Conservation (phyloP, 768 basidiomycete species). For the Leccinellum albellum region DNA sequence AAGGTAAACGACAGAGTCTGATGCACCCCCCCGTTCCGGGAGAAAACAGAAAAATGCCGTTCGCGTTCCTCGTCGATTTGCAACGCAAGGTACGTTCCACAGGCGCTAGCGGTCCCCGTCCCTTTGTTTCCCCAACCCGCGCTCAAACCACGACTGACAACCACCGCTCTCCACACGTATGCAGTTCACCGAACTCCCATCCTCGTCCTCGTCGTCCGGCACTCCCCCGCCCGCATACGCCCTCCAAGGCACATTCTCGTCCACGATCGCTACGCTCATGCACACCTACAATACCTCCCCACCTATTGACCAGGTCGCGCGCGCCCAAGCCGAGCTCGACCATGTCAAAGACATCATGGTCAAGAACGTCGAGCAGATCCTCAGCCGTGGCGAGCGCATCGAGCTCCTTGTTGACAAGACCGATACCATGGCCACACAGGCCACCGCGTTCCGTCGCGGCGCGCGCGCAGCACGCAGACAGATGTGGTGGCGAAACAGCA, state of each 20-base stretch:
- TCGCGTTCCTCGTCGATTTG: conserved; percentile 85
- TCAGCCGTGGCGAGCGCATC: conserved; percentile 90
- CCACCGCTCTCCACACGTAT: neutral
- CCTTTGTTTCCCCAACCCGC: neutral
- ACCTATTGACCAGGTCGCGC: conserved; percentile 81
- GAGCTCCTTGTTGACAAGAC: conserved; percentile 97
- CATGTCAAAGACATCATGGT: conserved; percentile 98
- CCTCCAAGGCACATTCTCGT: conserved; percentile 69
- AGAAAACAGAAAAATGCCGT: conserved; percentile 74
- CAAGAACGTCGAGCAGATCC: conserved; percentile 95
- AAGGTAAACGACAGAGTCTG: neutral
- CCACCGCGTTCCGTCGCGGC: conserved; percentile 87
- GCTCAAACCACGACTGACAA: neutral
- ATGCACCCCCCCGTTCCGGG: neutral
- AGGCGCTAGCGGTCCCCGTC: neutral
- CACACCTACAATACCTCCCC: conserved; percentile 87
- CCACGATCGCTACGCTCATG: conserved; percentile 70
- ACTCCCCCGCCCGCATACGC: conserved; percentile 50
- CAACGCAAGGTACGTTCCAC: conserved; percentile 59
- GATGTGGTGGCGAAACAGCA: conserved; percentile 89
- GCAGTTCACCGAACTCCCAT: conserved; percentile 60
- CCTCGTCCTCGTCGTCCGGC: conserved; percentile 43
- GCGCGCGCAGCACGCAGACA: conserved; percentile 77
- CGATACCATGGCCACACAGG: conserved; percentile 90
- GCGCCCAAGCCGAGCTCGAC: conserved; percentile 83